Evolutionary conservation across 306 rosid genomes (phyloP).

Genomic region (Cucumis cinereus): DNA sequence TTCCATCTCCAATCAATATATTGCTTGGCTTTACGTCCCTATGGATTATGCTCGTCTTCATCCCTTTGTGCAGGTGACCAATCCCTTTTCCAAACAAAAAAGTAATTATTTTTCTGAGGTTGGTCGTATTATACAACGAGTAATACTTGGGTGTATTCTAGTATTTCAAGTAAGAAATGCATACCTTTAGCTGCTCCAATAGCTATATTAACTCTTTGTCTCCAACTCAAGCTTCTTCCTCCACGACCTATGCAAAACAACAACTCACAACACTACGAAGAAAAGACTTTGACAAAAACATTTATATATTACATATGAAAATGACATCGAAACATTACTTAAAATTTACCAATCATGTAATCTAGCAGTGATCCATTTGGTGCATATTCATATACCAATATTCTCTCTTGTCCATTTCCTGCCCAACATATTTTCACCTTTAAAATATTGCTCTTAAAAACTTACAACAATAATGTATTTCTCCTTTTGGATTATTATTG

Average conservation of each 20-base stretch:
- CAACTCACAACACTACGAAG: not conserved
- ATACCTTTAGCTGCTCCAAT: constrained; percentile 78
- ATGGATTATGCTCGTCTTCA: constrained; percentile 57
- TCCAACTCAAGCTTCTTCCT: constrained; percentile 60
- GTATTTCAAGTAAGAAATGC: not conserved
- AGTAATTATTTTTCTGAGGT: no score
- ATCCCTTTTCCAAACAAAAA: constrained; percentile 26
- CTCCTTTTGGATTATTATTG: no score
- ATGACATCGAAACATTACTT: not conserved
- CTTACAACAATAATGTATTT: no score
- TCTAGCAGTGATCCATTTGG: constrained; percentile 77
- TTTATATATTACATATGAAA: not conserved
- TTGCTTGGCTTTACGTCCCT: constrained; percentile 78
- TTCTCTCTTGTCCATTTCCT: constrained; percentile 38
- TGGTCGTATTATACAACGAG: no score
- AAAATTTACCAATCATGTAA: constrained; percentile 42
- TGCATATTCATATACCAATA: constrained; percentile 62
- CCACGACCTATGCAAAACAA: constrained; percentile 25
- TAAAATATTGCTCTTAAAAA: no score
- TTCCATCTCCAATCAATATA: constrained; percentile 60
- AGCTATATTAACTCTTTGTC: constrained; percentile 62
- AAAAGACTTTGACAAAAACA: not conserved
- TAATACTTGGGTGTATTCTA: no score
- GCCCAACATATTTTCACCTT: not conserved
- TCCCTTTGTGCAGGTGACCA: constrained; percentile 65